Conservation (phyloP, 306 rosid genomes). For the Begonia fuchsioides region DNA sequence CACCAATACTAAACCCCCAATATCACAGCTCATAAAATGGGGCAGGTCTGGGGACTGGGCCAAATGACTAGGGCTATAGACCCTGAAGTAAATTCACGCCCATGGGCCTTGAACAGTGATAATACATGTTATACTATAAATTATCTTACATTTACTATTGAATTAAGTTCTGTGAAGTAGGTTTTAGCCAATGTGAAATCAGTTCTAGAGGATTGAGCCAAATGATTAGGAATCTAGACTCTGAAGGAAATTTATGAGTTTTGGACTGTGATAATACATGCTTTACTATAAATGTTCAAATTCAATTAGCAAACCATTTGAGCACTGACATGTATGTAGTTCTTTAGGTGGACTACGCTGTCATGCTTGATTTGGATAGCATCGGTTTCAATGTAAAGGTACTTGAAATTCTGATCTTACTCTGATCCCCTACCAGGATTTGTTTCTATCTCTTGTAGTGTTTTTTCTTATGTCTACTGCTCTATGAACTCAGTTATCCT, state of each 20-base stretch:
- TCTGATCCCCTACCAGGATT: not conserved
- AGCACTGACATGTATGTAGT: conserved; percentile 12
- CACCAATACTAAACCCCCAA: not conserved
- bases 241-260: too few relatives aligned
- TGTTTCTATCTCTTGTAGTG: not conserved
- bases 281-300: too few relatives aligned
- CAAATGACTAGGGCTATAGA: not conserved
- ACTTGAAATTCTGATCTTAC: conserved; percentile 1
- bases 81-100: too few relatives aligned
- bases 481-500: not conserved
- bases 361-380: conserved; percentile 82
- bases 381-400: conserved; percentile 94
- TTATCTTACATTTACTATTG: too few relatives aligned
- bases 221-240: not conserved
- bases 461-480: not conserved
- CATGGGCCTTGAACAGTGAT: too few relatives aligned
- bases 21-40: not conserved
- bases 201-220: not conserved
- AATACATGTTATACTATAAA: too few relatives aligned
- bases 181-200: not conserved
- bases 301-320: conserved; percentile 1
- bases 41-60: not conserved
- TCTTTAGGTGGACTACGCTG: conserved; percentile 76
- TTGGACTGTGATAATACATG: too few relatives aligned
- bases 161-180: not conserved